Evolutionary conservation across 148 eudicot species (phyloP).

Genomic region (Heliamphora exappendiculata): DNA sequence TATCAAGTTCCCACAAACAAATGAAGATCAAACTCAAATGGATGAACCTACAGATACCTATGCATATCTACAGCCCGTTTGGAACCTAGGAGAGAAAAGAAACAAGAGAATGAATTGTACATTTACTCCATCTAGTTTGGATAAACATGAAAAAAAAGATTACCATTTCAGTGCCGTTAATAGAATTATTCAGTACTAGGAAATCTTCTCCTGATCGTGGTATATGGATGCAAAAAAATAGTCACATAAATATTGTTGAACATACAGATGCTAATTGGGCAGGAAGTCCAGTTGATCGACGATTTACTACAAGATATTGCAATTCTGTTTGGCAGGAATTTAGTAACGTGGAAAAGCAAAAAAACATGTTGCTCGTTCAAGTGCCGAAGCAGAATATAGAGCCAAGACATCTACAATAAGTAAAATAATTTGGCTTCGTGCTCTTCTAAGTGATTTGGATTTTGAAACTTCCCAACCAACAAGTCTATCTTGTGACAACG

Average conservation of each 20-base stretch:
- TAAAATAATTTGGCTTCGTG: background rate
- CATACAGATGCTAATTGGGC: background rate
- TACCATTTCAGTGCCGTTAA: background rate
- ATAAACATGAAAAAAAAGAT: too few relatives aligned
- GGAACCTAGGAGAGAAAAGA: too few relatives aligned
- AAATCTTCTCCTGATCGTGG: background rate
- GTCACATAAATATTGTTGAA: background rate
- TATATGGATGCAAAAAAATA: background rate
- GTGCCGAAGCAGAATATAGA: background rate
- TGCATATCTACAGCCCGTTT: too few relatives aligned
- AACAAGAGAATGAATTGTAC: too few relatives aligned
- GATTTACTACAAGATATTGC: background rate
- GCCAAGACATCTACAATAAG: background rate
- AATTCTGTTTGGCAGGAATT: background rate
- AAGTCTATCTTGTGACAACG: background rate
- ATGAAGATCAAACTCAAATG: background rate
- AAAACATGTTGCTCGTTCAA: background rate
- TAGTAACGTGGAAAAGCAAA: background rate
- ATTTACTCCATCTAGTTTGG: too few relatives aligned
- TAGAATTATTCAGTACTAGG: background rate
- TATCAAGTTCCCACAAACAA: background rate
- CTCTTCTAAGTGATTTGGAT: background rate
- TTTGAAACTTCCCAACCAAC: background rate
- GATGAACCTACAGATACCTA: background rate
- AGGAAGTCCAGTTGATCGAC: background rate